A percentile compares a stretch with the other conserved stretches of the same genome.
phyloP scores from a whole-genome alignment of 2,329 filamentous ascomycete genomes.

The Fusarium sp. region DNA sequence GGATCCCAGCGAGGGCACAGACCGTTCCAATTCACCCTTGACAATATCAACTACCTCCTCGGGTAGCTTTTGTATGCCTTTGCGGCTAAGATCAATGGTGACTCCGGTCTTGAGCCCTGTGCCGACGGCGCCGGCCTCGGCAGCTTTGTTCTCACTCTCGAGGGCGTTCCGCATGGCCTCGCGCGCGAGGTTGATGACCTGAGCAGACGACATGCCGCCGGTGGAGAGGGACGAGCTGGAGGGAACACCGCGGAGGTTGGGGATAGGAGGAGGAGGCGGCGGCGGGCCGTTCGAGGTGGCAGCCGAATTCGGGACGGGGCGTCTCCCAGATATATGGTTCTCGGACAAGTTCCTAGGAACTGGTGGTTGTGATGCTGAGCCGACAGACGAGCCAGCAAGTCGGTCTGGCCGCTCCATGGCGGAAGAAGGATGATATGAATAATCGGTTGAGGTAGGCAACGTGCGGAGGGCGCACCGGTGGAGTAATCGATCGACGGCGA shows the following conservation, averaged over 20 bases:
- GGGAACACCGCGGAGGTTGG: constrained; percentile 56
- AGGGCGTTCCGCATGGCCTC: constrained; percentile 73
- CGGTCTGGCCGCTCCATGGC: constrained; percentile 50
- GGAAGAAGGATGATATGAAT: constrained; percentile 30
- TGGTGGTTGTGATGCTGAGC: constrained; percentile 39
- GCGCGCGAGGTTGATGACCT: constrained; percentile 70
- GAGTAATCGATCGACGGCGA: constrained; percentile 36
- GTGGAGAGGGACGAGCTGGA: constrained; percentile 59
- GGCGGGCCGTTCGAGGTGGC: constrained; percentile 53
- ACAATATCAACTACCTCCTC: constrained; percentile 79
- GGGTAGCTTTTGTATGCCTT: constrained; percentile 73
- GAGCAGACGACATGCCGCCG: constrained; percentile 63
- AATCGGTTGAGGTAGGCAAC: constrained; percentile 33
- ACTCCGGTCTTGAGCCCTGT: constrained; percentile 72
- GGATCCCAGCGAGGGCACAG: constrained; percentile 39
- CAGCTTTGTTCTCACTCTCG: constrained; percentile 70
- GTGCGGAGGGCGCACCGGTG: constrained; percentile 32
- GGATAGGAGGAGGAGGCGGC: constrained; percentile 57
- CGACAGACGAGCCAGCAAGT: constrained; percentile 40
- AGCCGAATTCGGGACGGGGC: constrained; percentile 51
- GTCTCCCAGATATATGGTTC: constrained; percentile 51
- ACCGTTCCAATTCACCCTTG: constrained; percentile 77
- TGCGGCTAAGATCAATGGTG: constrained; percentile 79
- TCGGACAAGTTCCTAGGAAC: constrained; percentile 52
- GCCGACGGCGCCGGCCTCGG: constrained; percentile 65